Base-by-base conservation (phyloP, 2,329 filamentous ascomycete genomes). In the Trichoderma gracile region DNA sequence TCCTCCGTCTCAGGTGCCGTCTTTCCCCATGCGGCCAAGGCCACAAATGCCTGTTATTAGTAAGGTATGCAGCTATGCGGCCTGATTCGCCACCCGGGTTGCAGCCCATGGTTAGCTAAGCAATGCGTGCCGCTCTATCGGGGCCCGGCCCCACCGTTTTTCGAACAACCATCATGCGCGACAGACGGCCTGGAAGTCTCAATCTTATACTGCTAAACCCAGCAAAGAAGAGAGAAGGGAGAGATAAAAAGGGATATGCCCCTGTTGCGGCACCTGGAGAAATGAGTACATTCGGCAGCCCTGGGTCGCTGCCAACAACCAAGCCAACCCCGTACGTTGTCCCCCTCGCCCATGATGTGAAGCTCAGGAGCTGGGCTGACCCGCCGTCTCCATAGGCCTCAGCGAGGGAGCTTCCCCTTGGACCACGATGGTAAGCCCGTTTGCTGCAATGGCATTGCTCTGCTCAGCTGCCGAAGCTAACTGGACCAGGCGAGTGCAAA, bases 401-500 rank as follows among this genome's bases (percentile, higher is more conserved):
- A 97, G 76, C 88, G 93, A 71, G 94, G 94, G 63, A 96, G 92
- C 72, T 98, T 98, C 74, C 94, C 94, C n/a, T 86, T 98, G 63
- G 94, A 98, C 77, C 93, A 97, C 72, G 93, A 97, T 76, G 92
- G 80, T 80, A 71, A 69, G 78, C 68, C 50, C 27, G 58, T 40
- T 54, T 43, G 49, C 38, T 42, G 43, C n/a, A 25, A 30, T 30
- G 8, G 30, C 30, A 30, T 30, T 30, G 30, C 40, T 58, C 62
- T 65, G 45, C 40, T 21, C 58, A 54, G 38, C 21, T 54, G 25
- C 38, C 19, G 33, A 64, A 21, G 21, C 43, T 38, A 54, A 49
- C 49, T 64, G 25, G 10, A 15, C 21, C 52, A 95, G 92, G 92
- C 73, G 95, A 99, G 81, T 99, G 95, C 83, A 97, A 94, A 76